Evolutionary conservation across 2,329 filamentous ascomycete species (phyloP), one percentile per base, ranked within the genome.

Genomic region (Conoideocrella luteorostrata): DNA sequence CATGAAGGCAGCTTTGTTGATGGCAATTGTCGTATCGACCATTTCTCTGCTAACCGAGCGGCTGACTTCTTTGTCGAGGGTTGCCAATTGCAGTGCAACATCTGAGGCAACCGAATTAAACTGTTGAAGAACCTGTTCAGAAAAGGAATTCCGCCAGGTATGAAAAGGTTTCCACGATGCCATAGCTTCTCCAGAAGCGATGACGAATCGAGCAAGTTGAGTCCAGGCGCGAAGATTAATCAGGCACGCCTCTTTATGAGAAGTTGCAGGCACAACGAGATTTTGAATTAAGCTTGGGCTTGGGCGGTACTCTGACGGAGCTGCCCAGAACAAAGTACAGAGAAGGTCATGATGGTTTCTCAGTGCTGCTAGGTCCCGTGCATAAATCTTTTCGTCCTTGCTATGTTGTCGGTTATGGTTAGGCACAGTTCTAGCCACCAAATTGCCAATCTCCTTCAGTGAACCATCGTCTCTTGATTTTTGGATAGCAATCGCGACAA

Each of bases 321-420:
- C 70, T 5, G 75, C 77, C 79, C 80, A 86, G 56, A 77, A 85
- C 4, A 86, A 65, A 1, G 79, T 82, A 50, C 76, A 80, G 4
- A 86, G 66, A 33, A 86, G 71, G 56, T 86, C 81, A 46, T 85
- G 81, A 47, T 86, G 82, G 47, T 86, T 86, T 45, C 80, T 68
- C 34, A 86, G 62, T 5, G 80, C 78, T 4, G 78, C 78, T 36
- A 85, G 66, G 39, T 86, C 80, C 29, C 72, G 71, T 50, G 80
- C 69, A 45, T 75, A 70, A 10, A 84, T 70, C 5, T 66, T 69
- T 46, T 80, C 71, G 54, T 85, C 80, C 52, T 81, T 84, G 28
- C 75, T 71, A 45, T 80, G 78, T 47, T 82, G 76, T 9, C 82
- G 70, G 50, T 79, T 73, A 51, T 85, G 81, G 49, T 85, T 85